These are phyloP conservation scores for Chytriomyces confervae DNA, from an alignment of 192 early-diverging fungal genomes.

Conservation along the genomic window DNA sequence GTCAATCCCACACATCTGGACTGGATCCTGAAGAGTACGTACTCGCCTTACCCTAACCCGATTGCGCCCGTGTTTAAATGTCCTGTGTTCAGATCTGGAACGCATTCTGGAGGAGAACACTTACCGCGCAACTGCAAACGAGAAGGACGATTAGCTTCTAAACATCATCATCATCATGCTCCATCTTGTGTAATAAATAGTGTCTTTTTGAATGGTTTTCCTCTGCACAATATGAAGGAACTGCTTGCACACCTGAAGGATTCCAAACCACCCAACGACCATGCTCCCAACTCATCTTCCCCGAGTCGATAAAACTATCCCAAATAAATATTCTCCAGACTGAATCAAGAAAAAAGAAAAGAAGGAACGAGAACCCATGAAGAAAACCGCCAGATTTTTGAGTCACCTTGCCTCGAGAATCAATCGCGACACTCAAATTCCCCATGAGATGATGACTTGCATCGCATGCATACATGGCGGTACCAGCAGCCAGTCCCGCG, in stretches of 20 bases:
- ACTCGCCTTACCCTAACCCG: neutral
- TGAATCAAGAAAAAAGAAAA: no score
- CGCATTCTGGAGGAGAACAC: conserved; percentile 24
- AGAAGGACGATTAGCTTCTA: conserved; percentile 9
- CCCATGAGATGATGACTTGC: conserved; percentile 27
- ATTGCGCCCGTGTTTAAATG: neutral
- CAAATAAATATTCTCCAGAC: no score
- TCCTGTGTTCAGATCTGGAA: conserved; percentile 1
- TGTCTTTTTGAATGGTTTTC: no score
- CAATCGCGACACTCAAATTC: conserved; percentile 34
- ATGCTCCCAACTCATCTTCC: no score
- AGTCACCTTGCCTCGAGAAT: neutral
- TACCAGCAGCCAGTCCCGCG: conserved; percentile 30
- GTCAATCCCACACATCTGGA: conserved; percentile 4
- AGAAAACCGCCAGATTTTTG: no score
- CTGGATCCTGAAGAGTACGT: neutral
- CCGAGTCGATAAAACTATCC: no score
- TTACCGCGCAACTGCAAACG: conserved; percentile 11
- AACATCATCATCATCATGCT: no score
- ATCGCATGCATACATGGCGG: conserved; percentile 31
- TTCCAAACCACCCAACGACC: no score
- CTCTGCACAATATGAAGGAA: no score
- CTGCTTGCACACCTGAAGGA: no score
- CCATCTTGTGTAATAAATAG: no score
- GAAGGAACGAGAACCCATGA: no score